Base-by-base conservation (phyloP, 208 protist genomes). In the Leishmania gerbilli region DNA sequence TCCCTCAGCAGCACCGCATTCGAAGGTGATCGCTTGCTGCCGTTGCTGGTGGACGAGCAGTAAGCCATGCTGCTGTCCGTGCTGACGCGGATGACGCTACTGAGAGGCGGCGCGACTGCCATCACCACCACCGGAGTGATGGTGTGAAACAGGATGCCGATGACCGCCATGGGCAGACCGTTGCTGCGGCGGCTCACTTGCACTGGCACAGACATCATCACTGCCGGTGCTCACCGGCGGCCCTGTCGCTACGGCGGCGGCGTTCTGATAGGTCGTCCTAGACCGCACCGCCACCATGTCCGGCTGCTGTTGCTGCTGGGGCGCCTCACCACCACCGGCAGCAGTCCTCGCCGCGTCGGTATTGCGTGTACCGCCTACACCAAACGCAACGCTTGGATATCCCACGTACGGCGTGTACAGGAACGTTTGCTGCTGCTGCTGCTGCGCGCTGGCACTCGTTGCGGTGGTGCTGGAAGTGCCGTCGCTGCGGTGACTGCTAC, bases 341-440 rank as follows among this genome's bases (percentile, higher is more conserved):
- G 45, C 42, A 1, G 24, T 17, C 42, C 62, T 15, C n/a, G 49
- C 27, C 27, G 47, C 49, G 17, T 19, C 31, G 24, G 55, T 34
- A 15, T 27, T 17, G 27, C 45, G 51, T 8, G 47, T 77, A 62
- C 82, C 71, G 31, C 58, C n/a, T 27, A 64, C 45, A 5, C 71
- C 77, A 15, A 55, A 68, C 45, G 72, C 56, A 71, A 77, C 55
- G 37, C 56, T 79, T 15, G 82, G 78, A 53, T 85, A 82, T 49
- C 65, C 55, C 1, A n/a, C n/a, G 55, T 81, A 85, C 1, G 47
- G 42, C 4, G 80, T 27, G 72, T 79, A 84, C 24, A 76, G 75
- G 13, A 71, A 53, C 3, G 17, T 11, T 34, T 80, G 83, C 40
- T 82, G 83, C 31, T 77, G 68, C 31, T 86, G 83, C n/a, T 87